Evolutionary conservation across 2,329 filamentous ascomycete genomes (phyloP), one percentile per base, ranked within the genome.

Genomic region (Reticulascus tulasneorum): DNA sequence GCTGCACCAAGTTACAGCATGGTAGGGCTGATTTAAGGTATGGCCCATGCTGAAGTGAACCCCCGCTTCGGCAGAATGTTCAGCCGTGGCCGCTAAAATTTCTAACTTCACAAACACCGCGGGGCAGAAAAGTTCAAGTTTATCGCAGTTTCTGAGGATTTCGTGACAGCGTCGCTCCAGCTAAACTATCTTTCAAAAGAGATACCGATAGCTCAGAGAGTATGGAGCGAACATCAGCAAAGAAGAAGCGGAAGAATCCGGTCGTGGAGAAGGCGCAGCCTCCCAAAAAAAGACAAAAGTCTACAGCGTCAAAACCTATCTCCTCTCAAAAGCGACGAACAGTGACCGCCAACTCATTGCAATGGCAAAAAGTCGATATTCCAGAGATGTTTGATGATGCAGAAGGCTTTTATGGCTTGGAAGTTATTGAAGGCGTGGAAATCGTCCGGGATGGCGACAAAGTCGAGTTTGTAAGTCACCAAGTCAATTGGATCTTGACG

Each of bases 391-490:
- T 90, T 49, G 81, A 91, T 29, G 87, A 96, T 63, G 86, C 86
- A n/a, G 89, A 94, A 46, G 93, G 93, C 0, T 96, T 98, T 59
- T 94, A 83, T 51, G 89, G 86, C 0, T 66, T 98, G 2, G 89
- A 98, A 53, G 90, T 97, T 52, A 83, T 97, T 29, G 86, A 94
- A 12, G 88, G 86, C 33, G 86, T 98, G 2, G 86, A 95, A 20
- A 73, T 98, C n/a, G 68, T 94, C 26, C 77, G 74, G 44, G 71
- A 82, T 20, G 79, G 79, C 7, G 64, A 71, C 34, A 71, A 65
- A 6, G 60, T 82, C 19, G 67, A 74, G 51, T 82, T 83, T 59
- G 64, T 82, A 49, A 37, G 63, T 55, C 9, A 10, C 21, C 9
- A n/a, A 17, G 31, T 31, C 26, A 7, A 46, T n/a, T n/a, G n/a